Evolutionary conservation across 2,329 filamentous ascomycete genomes (phyloP).

Genomic region (Epicoccum sorghinum): DNA sequence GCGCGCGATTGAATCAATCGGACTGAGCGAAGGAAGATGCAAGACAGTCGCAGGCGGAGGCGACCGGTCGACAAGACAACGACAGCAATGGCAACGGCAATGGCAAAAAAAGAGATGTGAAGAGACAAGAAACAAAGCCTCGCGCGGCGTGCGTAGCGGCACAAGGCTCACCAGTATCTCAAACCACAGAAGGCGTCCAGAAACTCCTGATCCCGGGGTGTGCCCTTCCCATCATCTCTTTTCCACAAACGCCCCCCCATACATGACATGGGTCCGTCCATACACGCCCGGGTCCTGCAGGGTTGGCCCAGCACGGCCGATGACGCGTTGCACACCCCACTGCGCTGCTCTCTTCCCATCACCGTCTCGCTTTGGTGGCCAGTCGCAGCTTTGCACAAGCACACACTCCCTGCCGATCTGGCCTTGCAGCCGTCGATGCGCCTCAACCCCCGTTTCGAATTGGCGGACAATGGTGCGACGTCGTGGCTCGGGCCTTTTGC

Average conservation of each 20-base stretch:
- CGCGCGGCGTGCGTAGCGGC: not conserved
- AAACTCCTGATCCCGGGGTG: slow-evolving; percentile 6
- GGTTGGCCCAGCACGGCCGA: slow-evolving; percentile 11
- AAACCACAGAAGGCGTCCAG: slow-evolving; percentile 7
- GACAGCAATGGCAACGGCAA: too few relatives aligned
- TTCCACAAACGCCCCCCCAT: not conserved
- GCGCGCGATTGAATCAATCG: not conserved
- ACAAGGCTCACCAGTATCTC: slow-evolving; percentile 6
- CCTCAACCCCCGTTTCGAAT: slow-evolving; percentile 6
- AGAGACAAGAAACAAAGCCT: slow-evolving; percentile 12
- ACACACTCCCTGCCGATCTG: slow-evolving; percentile 7
- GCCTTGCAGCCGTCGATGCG: not conserved
- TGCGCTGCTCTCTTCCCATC: not conserved
- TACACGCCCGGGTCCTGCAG: slow-evolving; percentile 6
- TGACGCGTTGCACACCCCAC: slow-evolving; percentile 17
- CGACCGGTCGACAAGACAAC: not conserved
- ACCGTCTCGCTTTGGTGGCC: not conserved
- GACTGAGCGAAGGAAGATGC: not conserved
- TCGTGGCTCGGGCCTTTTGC: slow-evolving; percentile 10
- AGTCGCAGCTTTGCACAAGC: slow-evolving; percentile 3
- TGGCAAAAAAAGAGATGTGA: not conserved
- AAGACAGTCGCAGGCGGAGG: slow-evolving; percentile 9
- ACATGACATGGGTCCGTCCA: slow-evolving; percentile 3
- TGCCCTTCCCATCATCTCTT: slow-evolving; percentile 1
- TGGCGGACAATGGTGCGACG: slow-evolving; percentile 13